Base-by-base conservation (phyloP, 2,329 filamentous ascomycete species). In the Scorias spongiosa region DNA sequence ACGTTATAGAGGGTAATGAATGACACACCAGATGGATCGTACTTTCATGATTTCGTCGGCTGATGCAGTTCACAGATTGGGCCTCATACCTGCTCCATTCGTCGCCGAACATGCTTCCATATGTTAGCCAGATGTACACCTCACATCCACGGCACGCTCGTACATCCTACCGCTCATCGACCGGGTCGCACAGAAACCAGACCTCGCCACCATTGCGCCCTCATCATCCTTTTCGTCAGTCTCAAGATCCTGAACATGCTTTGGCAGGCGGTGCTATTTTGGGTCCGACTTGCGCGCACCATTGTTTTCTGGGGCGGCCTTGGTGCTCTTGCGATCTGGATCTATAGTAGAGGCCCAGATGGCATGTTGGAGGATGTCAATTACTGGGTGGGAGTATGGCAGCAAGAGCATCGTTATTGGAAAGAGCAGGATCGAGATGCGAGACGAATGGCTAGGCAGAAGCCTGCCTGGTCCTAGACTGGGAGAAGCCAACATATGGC, bases 231-330 rank as follows among this genome's bases (percentile, higher is more conserved):
- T 42, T 68, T 86, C 57, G 59, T 88, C 45, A 71, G 70, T 10
- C 63, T 80, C 46, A 74, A 76, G 50, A 67, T 91, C 37, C 65
- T 80, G 50, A 73, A 80, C 58, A 81, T 82, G 66, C 66, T 86
- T 14, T 77, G 79, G 48, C 75, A 84, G 47, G 65, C 85, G 15
- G 69, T 93, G 46, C 66, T 86, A 57, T 93, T 80, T 67, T 86
- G 85, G 77, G 75, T 86, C 42, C 68, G 74, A n/a, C 57, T 93
- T 44, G 69, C 71, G 10, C 60, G 84, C 49, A 66, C 73, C 18
- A 51, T 86, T 37, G 60, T 74, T 1, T 76, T 86, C 49, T 91
- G 78, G 76, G 72, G 71, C 1, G 59, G 66, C 2, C 51, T 88
- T 2, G 64, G 71, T 4, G 67, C 70, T 0, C 37, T 78, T 0